Percentiles rank a stretch among this genome's conserved stretches.
These are phyloP conservation scores for Candida maris DNA, from an alignment of 805 yeast species.

Conservation along the genomic window DNA sequence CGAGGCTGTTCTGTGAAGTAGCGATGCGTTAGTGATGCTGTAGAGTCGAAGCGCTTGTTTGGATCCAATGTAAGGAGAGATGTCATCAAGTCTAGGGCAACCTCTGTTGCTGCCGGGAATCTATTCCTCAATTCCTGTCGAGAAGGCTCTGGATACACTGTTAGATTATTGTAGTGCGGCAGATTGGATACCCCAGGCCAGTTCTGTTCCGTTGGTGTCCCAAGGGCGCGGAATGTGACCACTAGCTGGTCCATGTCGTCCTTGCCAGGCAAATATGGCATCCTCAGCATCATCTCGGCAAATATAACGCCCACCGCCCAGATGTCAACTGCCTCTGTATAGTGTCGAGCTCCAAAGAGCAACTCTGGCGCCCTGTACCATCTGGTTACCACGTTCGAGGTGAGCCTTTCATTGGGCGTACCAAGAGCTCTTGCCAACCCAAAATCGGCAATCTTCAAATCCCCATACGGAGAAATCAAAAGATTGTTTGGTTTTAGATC, in stretches of 20 bases:
- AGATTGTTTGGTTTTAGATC: slow-evolving; percentile 92
- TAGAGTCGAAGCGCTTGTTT: slow-evolving; percentile 60
- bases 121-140: slow-evolving; percentile 74
- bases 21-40: slow-evolving; percentile 57
- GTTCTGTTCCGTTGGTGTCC: slow-evolving; percentile 86
- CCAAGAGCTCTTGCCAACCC: slow-evolving; percentile 89
- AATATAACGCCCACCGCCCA: slow-evolving; percentile 98
- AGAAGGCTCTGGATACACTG: slow-evolving; percentile 79
- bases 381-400: slow-evolving; percentile 93
- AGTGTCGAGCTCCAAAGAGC: slow-evolving; percentile 82
- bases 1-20: slow-evolving; percentile 73
- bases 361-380: slow-evolving; percentile 98
- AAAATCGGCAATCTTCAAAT: slow-evolving; percentile 93
- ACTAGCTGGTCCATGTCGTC: slow-evolving; percentile 88
- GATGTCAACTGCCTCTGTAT: slow-evolving; percentile 83
- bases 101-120: slow-evolving; percentile 87
- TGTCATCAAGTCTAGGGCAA: slow-evolving; percentile 71
- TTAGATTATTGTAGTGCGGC: slow-evolving; percentile 70
- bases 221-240: slow-evolving; percentile 91
- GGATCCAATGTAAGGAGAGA: slow-evolving; percentile 79
- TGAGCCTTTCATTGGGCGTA: slow-evolving; percentile 68
- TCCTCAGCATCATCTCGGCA: slow-evolving; percentile 93
- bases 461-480: slow-evolving; percentile 81
- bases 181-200: slow-evolving; percentile 89
- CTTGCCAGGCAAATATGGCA: slow-evolving; percentile 91